Evolutionary conservation across 495 filamentous ascomycete species (phyloP), one percentile per base, ranked within the genome.

Genomic region (Penicillium turbatum): DNA sequence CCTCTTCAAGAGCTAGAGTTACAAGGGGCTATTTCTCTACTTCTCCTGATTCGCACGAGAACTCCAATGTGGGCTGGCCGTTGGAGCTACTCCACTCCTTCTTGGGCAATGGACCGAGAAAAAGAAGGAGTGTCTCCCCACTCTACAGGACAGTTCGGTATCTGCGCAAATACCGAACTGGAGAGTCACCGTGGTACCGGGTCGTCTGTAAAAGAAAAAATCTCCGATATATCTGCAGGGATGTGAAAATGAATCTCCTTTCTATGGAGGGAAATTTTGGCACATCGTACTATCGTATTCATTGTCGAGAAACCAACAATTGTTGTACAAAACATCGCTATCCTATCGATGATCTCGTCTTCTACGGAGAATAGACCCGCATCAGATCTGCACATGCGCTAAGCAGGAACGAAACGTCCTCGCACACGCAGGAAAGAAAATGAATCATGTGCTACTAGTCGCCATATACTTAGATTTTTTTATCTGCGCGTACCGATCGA

Each of bases 111-210:
- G 54, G 53, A 53, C 34, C 56, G 29, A 56, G 55, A n/a, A n/a
- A n/a, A n/a, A n/a, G n/a, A n/a, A 48, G 32, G 27, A 53, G 9
- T 46, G 41, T 47, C 29, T 34, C 55, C 5, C 62, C 59, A 64
- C 58, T 37, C 21, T 19, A 31, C 46, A 54, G 43, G 34, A 50
- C 30, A 24, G 43, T 34, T 30, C 29, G 35, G 48, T 29, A 26
- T 11, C 35, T 21, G 9, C 27, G 52, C 56, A 62, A 62, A 62
- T 59, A 56, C 59, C 59, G 59, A 55, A 45, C 10, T 19, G 54
- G 56, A 50, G 54, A 59, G 47, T 53, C 56, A 37, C 36, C 45
- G 19, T 27, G 27, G 27, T 40, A 37, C 39, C 48, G 39, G 30
- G 39, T 44, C 40, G 19, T 35, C 46, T 48, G 31, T 2, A 13